Conservation (phyloP, 257 asterid species). For the Solanum bulbocastanum region DNA sequence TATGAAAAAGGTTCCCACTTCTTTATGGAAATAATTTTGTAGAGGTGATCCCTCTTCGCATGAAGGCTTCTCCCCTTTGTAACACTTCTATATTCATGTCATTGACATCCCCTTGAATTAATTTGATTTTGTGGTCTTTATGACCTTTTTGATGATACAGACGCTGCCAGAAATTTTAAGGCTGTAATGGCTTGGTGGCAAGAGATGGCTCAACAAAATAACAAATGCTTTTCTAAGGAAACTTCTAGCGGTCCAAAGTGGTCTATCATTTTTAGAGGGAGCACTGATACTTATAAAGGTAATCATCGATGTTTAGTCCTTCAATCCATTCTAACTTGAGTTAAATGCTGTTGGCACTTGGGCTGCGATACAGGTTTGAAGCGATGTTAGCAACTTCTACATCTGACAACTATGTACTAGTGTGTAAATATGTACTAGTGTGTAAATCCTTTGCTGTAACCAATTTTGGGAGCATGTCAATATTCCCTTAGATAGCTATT, state of each 20-base stretch:
- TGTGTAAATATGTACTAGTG: background rate
- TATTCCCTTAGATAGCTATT: background rate
- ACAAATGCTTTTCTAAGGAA: slow-evolving; percentile 32
- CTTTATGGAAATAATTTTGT: background rate
- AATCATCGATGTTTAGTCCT: background rate
- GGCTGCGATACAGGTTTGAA: background rate
- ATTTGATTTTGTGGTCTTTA: background rate
- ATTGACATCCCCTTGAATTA: background rate
- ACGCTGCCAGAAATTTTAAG: slow-evolving; percentile 56
- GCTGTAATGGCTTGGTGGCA: slow-evolving; percentile 98
- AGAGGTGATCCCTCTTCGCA: background rate
- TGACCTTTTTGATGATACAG: slow-evolving; percentile 27
- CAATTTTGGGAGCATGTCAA: background rate
- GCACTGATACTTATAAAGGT: slow-evolving; percentile 53
- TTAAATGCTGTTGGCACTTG: background rate
- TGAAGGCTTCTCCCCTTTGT: background rate
- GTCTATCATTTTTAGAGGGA: slow-evolving; percentile 22
- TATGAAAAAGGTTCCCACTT: background rate
- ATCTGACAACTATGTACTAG: background rate
- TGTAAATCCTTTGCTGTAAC: background rate
- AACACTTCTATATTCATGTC: background rate
- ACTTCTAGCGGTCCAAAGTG: slow-evolving; percentile 16
- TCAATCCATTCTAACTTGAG: background rate
- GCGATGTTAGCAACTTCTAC: background rate
- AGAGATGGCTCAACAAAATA: slow-evolving; percentile 93